Percentiles rank a stretch among this genome's conserved stretches.
Conservation (phyloP, 148 eudicot species). For the Vaccinium vitisidaea region DNA sequence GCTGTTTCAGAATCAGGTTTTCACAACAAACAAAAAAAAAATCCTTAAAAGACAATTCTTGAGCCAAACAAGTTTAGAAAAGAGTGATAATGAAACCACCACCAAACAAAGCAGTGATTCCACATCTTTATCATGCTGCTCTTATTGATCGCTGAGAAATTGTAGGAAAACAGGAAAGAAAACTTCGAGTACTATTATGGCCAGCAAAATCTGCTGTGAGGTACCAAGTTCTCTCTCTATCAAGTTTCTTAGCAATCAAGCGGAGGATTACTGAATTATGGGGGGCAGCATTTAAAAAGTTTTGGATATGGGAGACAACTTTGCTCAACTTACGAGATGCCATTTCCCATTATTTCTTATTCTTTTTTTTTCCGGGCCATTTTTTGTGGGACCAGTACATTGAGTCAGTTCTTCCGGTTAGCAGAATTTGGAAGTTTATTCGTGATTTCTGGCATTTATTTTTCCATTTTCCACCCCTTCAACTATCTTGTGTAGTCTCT, state of each 20-base stretch:
- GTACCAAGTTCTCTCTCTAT: constrained; percentile 1
- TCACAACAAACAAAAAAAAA: not conserved
- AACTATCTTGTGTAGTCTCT: not conserved
- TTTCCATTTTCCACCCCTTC: not conserved
- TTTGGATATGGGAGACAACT: not conserved
- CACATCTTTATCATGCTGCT: not conserved
- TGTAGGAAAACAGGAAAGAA: constrained; percentile 7
- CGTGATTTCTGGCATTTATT: not conserved
- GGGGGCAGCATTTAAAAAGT: not conserved
- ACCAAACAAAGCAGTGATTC: not conserved
- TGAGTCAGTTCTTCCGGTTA: not conserved
- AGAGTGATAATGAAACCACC: not conserved
- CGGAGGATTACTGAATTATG: not conserved
- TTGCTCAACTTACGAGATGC: not conserved
- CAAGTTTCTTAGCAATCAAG: not conserved
- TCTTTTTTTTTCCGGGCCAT: not conserved
- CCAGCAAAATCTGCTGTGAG: not conserved
- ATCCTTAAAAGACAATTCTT: not conserved
- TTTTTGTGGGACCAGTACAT: not conserved
- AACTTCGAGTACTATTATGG: not conserved
- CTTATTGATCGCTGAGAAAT: not conserved
- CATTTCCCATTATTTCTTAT: not conserved
- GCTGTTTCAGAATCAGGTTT: not conserved
- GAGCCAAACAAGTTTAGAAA: not conserved
- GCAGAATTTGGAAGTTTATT: not conserved